Conservation (phyloP, 257 asterid genomes). For the Perilla frutescens region DNA sequence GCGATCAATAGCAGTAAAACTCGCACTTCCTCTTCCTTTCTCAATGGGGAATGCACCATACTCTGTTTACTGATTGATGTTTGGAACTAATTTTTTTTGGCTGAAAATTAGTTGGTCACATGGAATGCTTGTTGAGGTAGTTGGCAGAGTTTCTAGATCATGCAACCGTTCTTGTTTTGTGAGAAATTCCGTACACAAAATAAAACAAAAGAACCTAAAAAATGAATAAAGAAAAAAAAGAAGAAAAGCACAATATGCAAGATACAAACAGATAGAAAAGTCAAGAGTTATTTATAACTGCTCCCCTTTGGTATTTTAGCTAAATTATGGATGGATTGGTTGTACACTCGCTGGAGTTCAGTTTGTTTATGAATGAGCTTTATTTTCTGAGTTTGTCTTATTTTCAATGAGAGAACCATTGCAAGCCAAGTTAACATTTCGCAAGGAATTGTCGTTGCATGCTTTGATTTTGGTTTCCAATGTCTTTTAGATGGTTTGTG, state of each 20-base stretch:
- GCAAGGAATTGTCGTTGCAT: slow-evolving; percentile 17
- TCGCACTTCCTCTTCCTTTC: slow-evolving; percentile 15
- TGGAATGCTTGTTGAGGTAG: slow-evolving; percentile 2
- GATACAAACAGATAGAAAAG: background rate
- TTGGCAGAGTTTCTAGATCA: background rate
- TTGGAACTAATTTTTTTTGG: background rate
- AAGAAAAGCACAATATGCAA: no score
- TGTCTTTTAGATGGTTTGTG: slow-evolving; percentile 24
- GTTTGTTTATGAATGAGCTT: background rate
- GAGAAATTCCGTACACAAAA: no score
- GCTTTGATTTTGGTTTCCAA: slow-evolving; percentile 22
- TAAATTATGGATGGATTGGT: no score
- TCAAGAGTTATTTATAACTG: background rate
- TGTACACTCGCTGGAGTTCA: background rate
- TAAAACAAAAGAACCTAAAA: no score
- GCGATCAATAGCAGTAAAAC: slow-evolving; percentile 90
- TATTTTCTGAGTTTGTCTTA: slow-evolving; percentile 24
- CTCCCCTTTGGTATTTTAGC: background rate
- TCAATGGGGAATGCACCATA: background rate
- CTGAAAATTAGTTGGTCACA: slow-evolving; percentile 3
- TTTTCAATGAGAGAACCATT: slow-evolving; percentile 1
- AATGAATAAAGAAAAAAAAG: no score
- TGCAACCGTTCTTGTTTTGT: no score
- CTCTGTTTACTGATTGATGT: slow-evolving; percentile 1
- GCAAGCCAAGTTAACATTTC: slow-evolving; percentile 9